A percentile compares a stretch with the other conserved stretches of the same genome.
phyloP scores from a whole-genome alignment of 2,329 filamentous ascomycete genomes.

The Thelonectria discophora region DNA sequence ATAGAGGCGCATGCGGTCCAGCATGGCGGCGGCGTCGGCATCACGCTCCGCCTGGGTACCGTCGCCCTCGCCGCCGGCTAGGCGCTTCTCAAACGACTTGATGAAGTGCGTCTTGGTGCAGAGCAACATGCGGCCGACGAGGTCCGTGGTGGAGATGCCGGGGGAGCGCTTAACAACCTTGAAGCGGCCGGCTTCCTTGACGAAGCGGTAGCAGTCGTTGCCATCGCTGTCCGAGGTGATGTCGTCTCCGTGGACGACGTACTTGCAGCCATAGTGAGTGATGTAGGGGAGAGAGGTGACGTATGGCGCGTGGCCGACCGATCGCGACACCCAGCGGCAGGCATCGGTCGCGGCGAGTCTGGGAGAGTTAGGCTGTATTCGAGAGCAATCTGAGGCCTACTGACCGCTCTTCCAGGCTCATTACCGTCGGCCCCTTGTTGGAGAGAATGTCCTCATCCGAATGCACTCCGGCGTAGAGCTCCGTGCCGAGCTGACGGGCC shows the following conservation, averaged over 20 bases:
- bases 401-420: constrained; percentile 88
- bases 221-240: constrained; percentile 94
- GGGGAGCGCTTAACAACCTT: constrained; percentile 97
- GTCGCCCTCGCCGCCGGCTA: constrained; percentile 77
- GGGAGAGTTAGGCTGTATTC: not conserved
- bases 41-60: constrained; percentile 74
- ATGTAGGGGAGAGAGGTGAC: constrained; percentile 96
- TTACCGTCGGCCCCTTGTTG: constrained; percentile 98
- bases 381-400: constrained; percentile 15
- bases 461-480: constrained; percentile 92
- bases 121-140: constrained; percentile 97
- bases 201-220: constrained; percentile 97
- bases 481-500: constrained; percentile 87
- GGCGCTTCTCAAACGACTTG: constrained; percentile 73
- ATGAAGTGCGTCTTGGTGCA: constrained; percentile 97
- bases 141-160: constrained; percentile 94
- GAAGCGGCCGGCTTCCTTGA: constrained; percentile 93
- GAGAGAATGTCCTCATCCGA: constrained; percentile 94
- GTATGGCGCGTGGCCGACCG: constrained; percentile 87
- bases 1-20: constrained; percentile 82
- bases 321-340: constrained; percentile 91
- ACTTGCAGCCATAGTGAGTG: constrained; percentile 92
- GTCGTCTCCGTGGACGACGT: constrained; percentile 96
- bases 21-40: constrained; percentile 72
- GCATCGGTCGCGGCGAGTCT: constrained; percentile 91